These are phyloP conservation scores for Plasmodium gonderi DNA, from an alignment of 169 alveolate species.

Conservation along the genomic window DNA sequence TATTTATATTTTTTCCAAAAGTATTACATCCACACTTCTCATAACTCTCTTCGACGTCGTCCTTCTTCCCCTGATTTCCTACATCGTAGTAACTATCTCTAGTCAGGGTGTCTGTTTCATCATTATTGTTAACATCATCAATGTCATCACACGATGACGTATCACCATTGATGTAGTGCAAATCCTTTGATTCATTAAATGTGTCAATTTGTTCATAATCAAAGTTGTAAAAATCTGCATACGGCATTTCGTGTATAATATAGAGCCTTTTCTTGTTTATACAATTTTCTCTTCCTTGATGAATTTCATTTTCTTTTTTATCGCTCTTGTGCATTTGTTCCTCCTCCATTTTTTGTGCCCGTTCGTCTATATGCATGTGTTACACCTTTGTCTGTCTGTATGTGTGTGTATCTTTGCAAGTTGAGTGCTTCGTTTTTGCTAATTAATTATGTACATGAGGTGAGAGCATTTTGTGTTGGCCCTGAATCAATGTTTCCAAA, in stretches of 20 bases:
- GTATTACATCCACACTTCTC: neutral
- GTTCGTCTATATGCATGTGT: no score
- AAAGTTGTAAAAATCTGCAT: slow-evolving; percentile 38
- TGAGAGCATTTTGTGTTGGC: no score
- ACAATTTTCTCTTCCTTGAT: neutral
- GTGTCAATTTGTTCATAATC: slow-evolving; percentile 35
- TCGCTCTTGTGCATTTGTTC: neutral
- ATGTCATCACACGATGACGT: neutral
- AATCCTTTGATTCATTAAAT: neutral
- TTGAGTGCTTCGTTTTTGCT: no score
- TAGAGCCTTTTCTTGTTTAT: neutral
- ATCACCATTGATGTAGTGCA: slow-evolving; percentile 24
- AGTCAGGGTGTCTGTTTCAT: neutral
- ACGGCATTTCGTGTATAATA: slow-evolving; percentile 60
- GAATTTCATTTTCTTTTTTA: neutral
- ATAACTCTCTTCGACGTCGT: neutral
- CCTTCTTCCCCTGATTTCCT: neutral
- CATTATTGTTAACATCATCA: neutral
- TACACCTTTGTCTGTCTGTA: neutral
- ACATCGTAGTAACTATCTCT: neutral
- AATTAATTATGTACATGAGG: no score
- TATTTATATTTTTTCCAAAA: neutral
- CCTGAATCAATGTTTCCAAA: no score
- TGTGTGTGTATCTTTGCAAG: neutral
- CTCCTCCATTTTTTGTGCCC: no score